Percentiles rank a stretch among this genome's conserved stretches.
Conservation (phyloP, 1,139 yeast genomes). For the Pichia sp. region DNA sequence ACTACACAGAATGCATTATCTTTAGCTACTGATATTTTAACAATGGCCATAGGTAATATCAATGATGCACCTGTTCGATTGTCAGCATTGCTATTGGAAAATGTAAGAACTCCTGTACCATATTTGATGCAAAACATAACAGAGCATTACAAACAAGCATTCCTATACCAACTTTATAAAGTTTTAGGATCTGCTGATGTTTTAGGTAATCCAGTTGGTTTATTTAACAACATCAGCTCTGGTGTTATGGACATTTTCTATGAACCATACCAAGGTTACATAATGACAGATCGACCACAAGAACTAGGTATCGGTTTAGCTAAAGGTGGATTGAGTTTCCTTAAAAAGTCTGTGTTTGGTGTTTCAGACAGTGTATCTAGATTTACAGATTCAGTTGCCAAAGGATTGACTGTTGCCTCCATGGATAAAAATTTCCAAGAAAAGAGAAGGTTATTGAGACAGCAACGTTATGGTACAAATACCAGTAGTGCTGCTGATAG, state of each 20-base stretch:
- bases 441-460: constrained; percentile 58
- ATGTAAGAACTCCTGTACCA: constrained; percentile 80
- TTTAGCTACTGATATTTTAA: constrained; percentile 67
- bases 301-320: constrained; percentile 94
- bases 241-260: constrained; percentile 95
- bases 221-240: constrained; percentile 85
- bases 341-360: constrained; percentile 93
- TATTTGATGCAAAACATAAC: constrained; percentile 61
- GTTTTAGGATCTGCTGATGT: constrained; percentile 94
- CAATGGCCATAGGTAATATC: constrained; percentile 96
- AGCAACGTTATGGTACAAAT: constrained; percentile 42
- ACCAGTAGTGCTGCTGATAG: constrained; percentile 85
- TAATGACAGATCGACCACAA: constrained; percentile 90
- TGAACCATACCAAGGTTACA: constrained; percentile 94
- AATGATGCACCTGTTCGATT: constrained; percentile 93
- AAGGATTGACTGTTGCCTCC: constrained; percentile 87
- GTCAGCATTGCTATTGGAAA: constrained; percentile 82
- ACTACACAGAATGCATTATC: constrained; percentile 58
- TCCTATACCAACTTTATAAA: constrained; percentile 86
- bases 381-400: constrained; percentile 89
- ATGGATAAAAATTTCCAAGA: constrained; percentile 83
- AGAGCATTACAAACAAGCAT: constrained; percentile 88
- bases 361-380: constrained; percentile 89
- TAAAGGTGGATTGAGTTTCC: constrained; percentile 88
- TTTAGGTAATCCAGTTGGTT: constrained; percentile 93